Evolutionary conservation across 306 rosid genomes (phyloP).

Genomic region (Macrotyloma uniflorum): DNA sequence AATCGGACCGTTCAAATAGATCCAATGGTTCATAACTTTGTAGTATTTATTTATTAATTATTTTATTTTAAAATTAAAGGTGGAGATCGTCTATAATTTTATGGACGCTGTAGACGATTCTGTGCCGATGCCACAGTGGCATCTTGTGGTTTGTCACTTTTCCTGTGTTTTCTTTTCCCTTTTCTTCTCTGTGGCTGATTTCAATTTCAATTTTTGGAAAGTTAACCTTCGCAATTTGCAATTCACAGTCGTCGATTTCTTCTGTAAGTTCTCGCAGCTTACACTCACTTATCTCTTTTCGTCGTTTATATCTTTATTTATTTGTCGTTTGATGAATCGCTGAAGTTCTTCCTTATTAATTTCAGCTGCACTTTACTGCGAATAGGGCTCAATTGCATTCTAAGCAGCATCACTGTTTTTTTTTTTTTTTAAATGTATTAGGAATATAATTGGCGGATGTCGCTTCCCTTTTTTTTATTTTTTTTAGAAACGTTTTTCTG

Average conservation of each 20-base stretch:
- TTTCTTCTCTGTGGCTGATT: neutral
- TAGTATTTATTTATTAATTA: too few relatives aligned
- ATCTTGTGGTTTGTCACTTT: neutral
- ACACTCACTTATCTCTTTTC: neutral
- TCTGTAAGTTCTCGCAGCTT: neutral
- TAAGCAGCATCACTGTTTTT: too few relatives aligned
- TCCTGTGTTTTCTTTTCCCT: neutral
- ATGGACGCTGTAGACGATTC: neutral
- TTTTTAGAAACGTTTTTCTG: neutral
- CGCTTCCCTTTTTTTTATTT: neutral
- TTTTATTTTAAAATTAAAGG: neutral
- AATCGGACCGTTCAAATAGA: too few relatives aligned
- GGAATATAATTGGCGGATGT: neutral
- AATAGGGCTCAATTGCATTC: too few relatives aligned
- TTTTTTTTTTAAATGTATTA: too few relatives aligned
- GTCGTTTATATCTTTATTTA: neutral
- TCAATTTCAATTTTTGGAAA: neutral
- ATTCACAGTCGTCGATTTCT: neutral
- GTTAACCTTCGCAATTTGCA: too few relatives aligned
- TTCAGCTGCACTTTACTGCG: neutral
- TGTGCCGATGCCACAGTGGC: neutral
- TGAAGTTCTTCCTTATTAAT: neutral
- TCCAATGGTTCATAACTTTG: neutral
- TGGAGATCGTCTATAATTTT: too few relatives aligned
- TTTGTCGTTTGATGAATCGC: neutral